Evolutionary conservation across 164 flowering plant genomes (phyloP).

Genomic region (Chimonanthus salicifolius): DNA sequence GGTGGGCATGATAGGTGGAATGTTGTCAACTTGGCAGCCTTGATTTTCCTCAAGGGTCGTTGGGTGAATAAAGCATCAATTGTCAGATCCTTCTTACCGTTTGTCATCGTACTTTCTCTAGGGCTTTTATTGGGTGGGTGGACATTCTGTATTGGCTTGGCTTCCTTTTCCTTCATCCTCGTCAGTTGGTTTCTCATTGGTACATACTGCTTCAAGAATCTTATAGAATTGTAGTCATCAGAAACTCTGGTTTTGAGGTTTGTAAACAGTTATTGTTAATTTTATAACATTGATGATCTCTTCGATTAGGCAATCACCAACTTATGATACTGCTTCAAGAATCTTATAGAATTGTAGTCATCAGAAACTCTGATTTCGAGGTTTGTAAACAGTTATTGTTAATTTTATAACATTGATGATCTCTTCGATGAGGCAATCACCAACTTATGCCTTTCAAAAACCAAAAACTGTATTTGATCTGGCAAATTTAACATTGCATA

Average conservation of each 20-base stretch:
- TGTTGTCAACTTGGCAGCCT: slow-evolving; percentile 74
- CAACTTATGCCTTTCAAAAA: too few species aligned
- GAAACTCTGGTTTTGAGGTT: background rate
- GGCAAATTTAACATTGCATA: too few species aligned
- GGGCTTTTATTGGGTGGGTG: slow-evolving; percentile 59
- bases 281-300: background rate
- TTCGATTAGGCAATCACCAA: background rate
- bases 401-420: background rate
- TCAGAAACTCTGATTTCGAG: background rate
- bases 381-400: background rate
- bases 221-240: slow-evolving; percentile 41
- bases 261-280: background rate
- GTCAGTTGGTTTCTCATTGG: slow-evolving; percentile 84
- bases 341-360: slow-evolving; percentile 45
- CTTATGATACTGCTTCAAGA: slow-evolving; percentile 49
- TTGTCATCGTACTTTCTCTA: slow-evolving; percentile 35
- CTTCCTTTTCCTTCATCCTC: slow-evolving; percentile 37
- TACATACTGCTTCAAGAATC: slow-evolving; percentile 64
- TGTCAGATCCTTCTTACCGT: slow-evolving; percentile 57
- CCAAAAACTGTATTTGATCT: too few species aligned
- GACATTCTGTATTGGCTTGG: slow-evolving; percentile 48
- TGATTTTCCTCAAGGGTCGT: slow-evolving; percentile 64
- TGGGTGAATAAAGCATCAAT: slow-evolving; percentile 65
- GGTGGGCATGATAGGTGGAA: slow-evolving; percentile 67
- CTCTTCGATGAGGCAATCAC: background rate